These are phyloP conservation scores for Chaetomium strumarium DNA, from an alignment of 2,329 filamentous ascomycete genomes.

Conservation along the genomic window DNA sequence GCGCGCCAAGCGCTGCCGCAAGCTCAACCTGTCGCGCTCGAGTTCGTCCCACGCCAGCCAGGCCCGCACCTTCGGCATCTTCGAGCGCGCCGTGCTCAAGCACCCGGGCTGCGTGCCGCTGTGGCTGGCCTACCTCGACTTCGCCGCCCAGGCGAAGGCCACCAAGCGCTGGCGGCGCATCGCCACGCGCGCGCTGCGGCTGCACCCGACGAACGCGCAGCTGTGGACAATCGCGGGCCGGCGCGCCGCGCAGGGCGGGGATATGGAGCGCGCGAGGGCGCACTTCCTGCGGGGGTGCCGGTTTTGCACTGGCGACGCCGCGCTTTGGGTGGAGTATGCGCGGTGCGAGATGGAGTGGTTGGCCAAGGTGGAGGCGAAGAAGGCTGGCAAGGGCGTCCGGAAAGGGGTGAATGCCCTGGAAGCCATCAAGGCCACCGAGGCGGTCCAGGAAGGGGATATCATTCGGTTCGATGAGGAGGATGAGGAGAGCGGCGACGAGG, in stretches of 20 bases:
- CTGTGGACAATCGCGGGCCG: constrained; percentile 85
- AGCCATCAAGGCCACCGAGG: constrained; percentile 37
- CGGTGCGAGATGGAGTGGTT: constrained; percentile 91
- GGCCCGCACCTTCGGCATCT: constrained; percentile 79
- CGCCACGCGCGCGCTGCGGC: constrained; percentile 64
- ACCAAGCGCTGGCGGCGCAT: constrained; percentile 60
- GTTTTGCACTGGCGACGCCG: constrained; percentile 72
- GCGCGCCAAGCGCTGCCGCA: constrained; percentile 73
- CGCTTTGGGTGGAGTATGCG: constrained; percentile 84
- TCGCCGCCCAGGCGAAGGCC: constrained; percentile 62
- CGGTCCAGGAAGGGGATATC: constrained; percentile 41
- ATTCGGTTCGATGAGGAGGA: constrained; percentile 40
- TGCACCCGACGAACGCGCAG: constrained; percentile 77
- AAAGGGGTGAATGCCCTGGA: constrained; percentile 35
- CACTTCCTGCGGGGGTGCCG: constrained; percentile 85
- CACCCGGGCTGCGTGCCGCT: constrained; percentile 75
- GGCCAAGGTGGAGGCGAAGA: constrained; percentile 69
- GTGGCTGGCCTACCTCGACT: constrained; percentile 88
- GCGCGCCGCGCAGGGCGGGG: constrained; percentile 69
- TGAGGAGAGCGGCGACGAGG: constrained; percentile 43
- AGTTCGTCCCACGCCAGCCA: constrained; percentile 66
- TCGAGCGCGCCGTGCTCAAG: constrained; percentile 77
- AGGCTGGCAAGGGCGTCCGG: constrained; percentile 38
- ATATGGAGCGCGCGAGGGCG: constrained; percentile 78
- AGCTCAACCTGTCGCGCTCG: constrained; percentile 67